Conservation (phyloP, 2,329 filamentous ascomycete species). For the Purpureocillium lavendulum region DNA sequence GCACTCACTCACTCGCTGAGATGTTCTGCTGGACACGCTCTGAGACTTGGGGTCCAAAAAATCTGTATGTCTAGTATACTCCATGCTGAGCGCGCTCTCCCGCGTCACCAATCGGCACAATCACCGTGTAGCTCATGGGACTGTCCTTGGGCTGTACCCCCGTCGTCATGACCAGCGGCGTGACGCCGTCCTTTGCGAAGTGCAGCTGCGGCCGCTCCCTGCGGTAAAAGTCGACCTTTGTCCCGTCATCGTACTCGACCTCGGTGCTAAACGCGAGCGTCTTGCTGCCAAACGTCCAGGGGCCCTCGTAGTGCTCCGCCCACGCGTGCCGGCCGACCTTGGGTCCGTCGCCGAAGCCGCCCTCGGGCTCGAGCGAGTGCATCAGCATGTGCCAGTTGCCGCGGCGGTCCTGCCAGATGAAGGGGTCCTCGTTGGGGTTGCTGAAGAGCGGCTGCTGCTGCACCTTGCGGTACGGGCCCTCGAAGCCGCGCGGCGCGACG, state of each 20-base stretch:
- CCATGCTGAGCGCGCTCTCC: conserved; percentile 7
- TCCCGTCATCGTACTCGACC: conserved; percentile 28
- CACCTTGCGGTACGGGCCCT: conserved; percentile 10
- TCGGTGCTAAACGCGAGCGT: conserved; percentile 18
- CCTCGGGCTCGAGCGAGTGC: conserved; percentile 20
- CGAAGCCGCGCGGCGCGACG: conserved; percentile 4
- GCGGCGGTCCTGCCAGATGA: conserved; percentile 23
- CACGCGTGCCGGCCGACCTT: conserved; percentile 14
- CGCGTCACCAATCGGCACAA: conserved; percentile 14
- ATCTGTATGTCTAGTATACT: background rate
- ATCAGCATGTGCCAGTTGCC: conserved; percentile 22
- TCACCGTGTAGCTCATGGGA: conserved; percentile 13
- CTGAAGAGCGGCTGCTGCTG: conserved; percentile 10
- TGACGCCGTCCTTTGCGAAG: too few species aligned
- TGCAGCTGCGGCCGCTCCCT: conserved; percentile 34
- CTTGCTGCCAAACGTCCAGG: conserved; percentile 19
- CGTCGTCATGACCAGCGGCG: conserved; percentile 21
- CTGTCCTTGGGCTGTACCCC: conserved; percentile 33
- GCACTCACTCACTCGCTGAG: too few species aligned
- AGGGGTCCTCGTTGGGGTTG: conserved; percentile 19
- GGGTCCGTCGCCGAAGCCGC: conserved; percentile 15
- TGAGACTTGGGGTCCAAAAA: background rate
- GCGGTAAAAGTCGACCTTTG: conserved; percentile 26
- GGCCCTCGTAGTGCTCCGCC: conserved; percentile 15
- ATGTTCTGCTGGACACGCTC: too few species aligned